Evolutionary conservation across 352 stramenopile genomes (phyloP), one percentile per base, ranked within the genome.

Genomic region (Globisporangium alternatum): DNA sequence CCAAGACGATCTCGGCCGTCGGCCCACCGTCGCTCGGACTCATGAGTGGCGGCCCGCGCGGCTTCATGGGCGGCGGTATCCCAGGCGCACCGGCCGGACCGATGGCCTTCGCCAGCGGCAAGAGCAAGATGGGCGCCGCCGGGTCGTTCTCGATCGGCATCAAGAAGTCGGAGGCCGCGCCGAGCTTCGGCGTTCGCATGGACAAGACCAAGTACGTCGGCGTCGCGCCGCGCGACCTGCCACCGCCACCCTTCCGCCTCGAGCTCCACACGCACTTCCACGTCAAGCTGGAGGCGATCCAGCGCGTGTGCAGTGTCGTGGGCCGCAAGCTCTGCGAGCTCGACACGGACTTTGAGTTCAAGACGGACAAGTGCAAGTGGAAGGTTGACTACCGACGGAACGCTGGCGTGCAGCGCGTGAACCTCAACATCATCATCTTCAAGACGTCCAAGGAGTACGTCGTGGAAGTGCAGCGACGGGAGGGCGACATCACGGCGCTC

Each of bases 231-330:
- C 79, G 84, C 33, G 78, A 89, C 33, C 65, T 95, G n/a, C 86
- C 86, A 37, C 81, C 82, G 5, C 67, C 84, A 2, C 86, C 86
- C 7, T 95, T 95, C 67, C 86, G 86, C 19, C 72, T 95, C 17
- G 86, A 95, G 71, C 74, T 91, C 70, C 86, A 95, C 75, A 93
- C 86, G 61, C 86, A 95, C 65, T 95, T 95, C 68, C 84, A 93
- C 65, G 77, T 89, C n/a, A 95, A 93, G 71, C 74, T 78, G 47
- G 79, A 90, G 58, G 69, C 80, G 22, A 82, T 89, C n/a, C 76
- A 86, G 68, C 84, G 86, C 41, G 74, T 93, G n/a, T 89, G 86
- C 51, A 80, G 76, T 15, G 74, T 91, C 19, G 72, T 95, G 31
- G 81, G 86, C 33, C 86, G 83, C 43, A 95, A 93, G 76, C 72